Evolutionary conservation across 2,329 filamentous ascomycete genomes (phyloP).

Genomic region (Sarocladium oryzae): DNA sequence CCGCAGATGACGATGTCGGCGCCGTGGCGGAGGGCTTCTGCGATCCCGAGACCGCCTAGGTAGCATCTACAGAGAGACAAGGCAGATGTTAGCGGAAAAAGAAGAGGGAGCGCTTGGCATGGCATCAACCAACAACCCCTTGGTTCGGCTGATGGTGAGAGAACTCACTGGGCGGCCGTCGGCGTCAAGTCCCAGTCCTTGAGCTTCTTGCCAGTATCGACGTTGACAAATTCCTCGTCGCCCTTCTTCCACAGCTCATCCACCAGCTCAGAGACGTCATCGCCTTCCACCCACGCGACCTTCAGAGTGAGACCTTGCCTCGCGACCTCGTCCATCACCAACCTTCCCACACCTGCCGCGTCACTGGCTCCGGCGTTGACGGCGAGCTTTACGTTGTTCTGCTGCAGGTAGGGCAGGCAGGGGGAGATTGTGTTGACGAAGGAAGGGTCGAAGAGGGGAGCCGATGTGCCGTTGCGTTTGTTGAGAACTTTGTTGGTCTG

Average conservation of each 20-base stretch:
- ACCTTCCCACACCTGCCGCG: constrained; percentile 21
- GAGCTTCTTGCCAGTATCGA: constrained; percentile 19
- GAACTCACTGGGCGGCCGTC: constrained; percentile 18
- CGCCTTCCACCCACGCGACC: constrained; percentile 30
- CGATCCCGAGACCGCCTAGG: constrained; percentile 15
- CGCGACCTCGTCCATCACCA: constrained; percentile 21
- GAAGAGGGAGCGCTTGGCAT: not conserved
- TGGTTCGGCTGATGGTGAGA: too few species aligned
- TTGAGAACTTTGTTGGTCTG: constrained; percentile 21
- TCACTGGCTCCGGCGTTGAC: constrained; percentile 33
- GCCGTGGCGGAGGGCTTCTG: constrained; percentile 14
- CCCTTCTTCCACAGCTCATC: constrained; percentile 15
- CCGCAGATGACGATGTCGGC: constrained; percentile 35
- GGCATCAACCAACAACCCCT: too few species aligned
- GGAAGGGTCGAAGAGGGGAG: constrained; percentile 22
- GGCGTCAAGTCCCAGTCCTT: constrained; percentile 19
- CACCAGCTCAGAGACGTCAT: constrained; percentile 25
- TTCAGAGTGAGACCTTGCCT: constrained; percentile 22
- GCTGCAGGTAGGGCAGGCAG: constrained; percentile 25
- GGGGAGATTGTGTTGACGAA: constrained; percentile 34
- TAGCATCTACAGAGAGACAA: constrained; percentile 13
- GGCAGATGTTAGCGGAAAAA: not conserved
- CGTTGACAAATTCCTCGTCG: constrained; percentile 17
- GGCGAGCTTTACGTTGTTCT: constrained; percentile 26
- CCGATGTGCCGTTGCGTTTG: constrained; percentile 12